Base-by-base conservation (phyloP, 2,329 filamentous ascomycete species). In the Aspergillus thermomutatus region DNA sequence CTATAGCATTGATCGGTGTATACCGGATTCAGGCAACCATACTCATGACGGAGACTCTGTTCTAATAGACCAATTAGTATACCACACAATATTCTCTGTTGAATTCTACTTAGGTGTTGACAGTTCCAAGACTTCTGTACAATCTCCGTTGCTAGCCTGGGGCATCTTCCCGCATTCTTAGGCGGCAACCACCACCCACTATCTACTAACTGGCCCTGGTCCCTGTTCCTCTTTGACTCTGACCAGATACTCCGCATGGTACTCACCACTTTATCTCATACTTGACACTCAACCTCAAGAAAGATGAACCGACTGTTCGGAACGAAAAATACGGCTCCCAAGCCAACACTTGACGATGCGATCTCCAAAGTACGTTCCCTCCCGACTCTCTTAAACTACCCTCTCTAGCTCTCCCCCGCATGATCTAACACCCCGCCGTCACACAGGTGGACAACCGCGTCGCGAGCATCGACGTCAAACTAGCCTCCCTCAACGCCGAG, bases 231-330 rank as follows among this genome's bases (percentile, higher is more conserved):
- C n/a, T n/a, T n/a, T n/a, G n/a, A n/a, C n/a, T n/a, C n/a, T n/a
- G n/a, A n/a, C n/a, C n/a, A n/a, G n/a, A n/a, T n/a, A 52, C 46
- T 27, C 56, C 49, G 37, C 40, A 52, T n/a, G 41, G 43, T 47
- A 52, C 31, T 41, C 46, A 43, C 49, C 50, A 25, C 49, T 49
- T 19, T 19, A 43, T 34, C 45, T 49, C 34, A 17, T 25, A 26
- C 21, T 46, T 14, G 11, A 26, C 21, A 26, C 11, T 17, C 45
- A 43, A 19, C n/a, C n/a, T 23, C n/a, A 17, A 34, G 25, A 76
- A 81, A 54, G 61, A 97, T 99, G 94, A 97, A 99, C 76, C 90
- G 94, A 68, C 83, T 99, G 66, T 99, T 99, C 75, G 94, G 94
- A 72, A 84, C 88, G 66, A 94, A 92, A 79, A 88, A 85, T 77